These are phyloP conservation scores for Lactifluus volemus DNA, from an alignment of 768 basidiomycete species.

Conservation along the genomic window DNA sequence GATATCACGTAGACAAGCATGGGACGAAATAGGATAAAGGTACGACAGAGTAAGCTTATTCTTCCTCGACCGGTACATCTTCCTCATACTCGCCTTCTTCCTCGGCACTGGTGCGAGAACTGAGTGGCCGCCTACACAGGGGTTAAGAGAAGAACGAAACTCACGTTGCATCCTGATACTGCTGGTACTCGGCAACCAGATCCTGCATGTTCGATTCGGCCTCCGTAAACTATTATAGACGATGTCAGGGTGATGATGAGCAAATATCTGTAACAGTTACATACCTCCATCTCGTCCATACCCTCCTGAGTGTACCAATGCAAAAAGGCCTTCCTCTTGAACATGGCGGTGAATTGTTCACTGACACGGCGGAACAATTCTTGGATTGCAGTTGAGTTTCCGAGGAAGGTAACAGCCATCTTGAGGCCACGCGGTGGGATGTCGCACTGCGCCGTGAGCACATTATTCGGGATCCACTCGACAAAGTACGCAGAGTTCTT, in stretches of 20 bases:
- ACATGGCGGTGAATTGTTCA: conserved; percentile 99
- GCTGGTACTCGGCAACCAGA: conserved; percentile 95
- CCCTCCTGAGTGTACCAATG: conserved; percentile 99
- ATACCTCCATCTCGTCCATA: conserved; percentile 95
- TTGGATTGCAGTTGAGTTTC: conserved; percentile 95
- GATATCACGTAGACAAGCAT: conserved; percentile 17
- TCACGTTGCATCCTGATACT: conserved; percentile 91
- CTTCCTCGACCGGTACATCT: conserved; percentile 40
- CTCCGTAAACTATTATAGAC: conserved; percentile 68
- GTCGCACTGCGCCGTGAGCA: conserved; percentile 96
- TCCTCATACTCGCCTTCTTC: conserved; percentile 90
- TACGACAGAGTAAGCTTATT: conserved; percentile 20
- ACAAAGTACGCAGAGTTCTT: conserved; percentile 99
- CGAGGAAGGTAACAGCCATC: conserved; percentile 97
- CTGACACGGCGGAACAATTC: conserved; percentile 98
- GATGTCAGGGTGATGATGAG: background rate
- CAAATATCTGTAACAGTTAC: conserved; percentile 16
- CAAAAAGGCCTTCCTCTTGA: conserved; percentile 97
- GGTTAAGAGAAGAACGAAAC: conserved; percentile 28
- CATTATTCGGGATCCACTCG: conserved; percentile 99
- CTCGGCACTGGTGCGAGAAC: conserved; percentile 46
- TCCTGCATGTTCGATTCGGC: conserved; percentile 99
- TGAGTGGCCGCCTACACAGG: conserved; percentile 1
- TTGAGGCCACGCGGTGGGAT: conserved; percentile 92
- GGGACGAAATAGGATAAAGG: conserved; percentile 6